These are phyloP conservation scores for Huiozyma naganishii DNA, from an alignment of 805 yeast genomes.

Conservation along the genomic window DNA sequence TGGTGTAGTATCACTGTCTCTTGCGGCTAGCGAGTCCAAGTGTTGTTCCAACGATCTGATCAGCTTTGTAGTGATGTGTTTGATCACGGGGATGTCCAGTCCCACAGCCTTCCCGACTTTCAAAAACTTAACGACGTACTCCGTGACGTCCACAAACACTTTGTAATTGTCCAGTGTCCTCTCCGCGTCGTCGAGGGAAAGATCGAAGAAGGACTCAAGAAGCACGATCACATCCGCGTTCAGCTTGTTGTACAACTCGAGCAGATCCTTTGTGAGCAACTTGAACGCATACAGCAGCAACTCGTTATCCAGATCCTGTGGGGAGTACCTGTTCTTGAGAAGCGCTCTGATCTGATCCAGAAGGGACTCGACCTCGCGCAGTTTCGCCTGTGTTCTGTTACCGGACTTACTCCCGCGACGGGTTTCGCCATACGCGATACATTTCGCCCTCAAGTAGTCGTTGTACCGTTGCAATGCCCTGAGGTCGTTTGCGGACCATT, in stretches of 20 bases:
- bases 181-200: slow-evolving; percentile 76
- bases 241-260: slow-evolving; percentile 73
- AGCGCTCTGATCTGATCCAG: slow-evolving; percentile 69
- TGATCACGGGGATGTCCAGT: slow-evolving; percentile 86
- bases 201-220: slow-evolving; percentile 89
- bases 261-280: slow-evolving; percentile 74
- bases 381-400: background rate
- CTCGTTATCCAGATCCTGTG: slow-evolving; percentile 76
- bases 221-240: slow-evolving; percentile 93
- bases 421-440: slow-evolving; percentile 47
- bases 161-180: slow-evolving; percentile 76
- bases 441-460: slow-evolving; percentile 57
- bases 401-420: background rate
- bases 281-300: slow-evolving; percentile 67
- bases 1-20: background rate
- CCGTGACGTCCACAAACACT: slow-evolving; percentile 74
- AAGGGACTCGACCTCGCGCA: slow-evolving; percentile 68
- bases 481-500: slow-evolving; percentile 35
- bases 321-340: slow-evolving; percentile 64
- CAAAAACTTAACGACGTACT: slow-evolving; percentile 75
- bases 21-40: slow-evolving; percentile 28
- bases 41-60: slow-evolving; percentile 82
- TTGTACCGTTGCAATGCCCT: slow-evolving; percentile 55
- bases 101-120: slow-evolving; percentile 89
- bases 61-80: slow-evolving; percentile 93